Evolutionary conservation across 768 basidiomycete genomes (phyloP).

Genomic region (Lactifluus volemus): DNA sequence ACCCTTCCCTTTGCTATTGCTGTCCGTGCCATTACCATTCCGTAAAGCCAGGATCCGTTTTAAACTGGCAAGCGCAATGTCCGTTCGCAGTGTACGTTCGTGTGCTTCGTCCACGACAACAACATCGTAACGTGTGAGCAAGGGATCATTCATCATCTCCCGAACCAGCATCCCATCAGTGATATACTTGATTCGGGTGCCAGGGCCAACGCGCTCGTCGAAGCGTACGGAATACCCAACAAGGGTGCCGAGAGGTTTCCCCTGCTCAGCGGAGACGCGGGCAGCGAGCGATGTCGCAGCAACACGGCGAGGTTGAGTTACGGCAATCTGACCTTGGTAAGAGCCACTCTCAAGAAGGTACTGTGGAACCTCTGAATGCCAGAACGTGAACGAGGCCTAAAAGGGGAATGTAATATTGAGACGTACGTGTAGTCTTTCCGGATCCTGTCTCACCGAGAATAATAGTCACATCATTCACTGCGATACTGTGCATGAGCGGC

Average conservation of each 20-base stretch:
- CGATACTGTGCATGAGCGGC: constrained; percentile 63
- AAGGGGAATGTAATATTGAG: background rate
- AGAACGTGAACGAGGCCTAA: background rate
- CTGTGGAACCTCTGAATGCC: constrained; percentile 80
- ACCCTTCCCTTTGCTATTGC: constrained; percentile 38
- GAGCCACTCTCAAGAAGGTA: constrained; percentile 83
- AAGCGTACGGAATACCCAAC: constrained; percentile 97
- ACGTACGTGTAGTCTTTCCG: constrained; percentile 96
- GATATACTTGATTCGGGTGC: constrained; percentile 89
- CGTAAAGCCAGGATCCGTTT: constrained; percentile 70
- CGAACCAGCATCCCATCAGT: constrained; percentile 98
- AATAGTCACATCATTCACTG: constrained; percentile 74
- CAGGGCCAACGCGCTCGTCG: constrained; percentile 63
- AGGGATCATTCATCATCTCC: constrained; percentile 74
- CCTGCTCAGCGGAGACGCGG: constrained; percentile 83
- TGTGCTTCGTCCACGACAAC: constrained; percentile 96
- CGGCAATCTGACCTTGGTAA: constrained; percentile 68
- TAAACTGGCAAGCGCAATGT: constrained; percentile 83
- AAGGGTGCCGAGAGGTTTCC: constrained; percentile 55
- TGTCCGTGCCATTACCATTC: constrained; percentile 37
- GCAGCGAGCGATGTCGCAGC: constrained; percentile 92
- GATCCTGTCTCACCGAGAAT: constrained; percentile 96
- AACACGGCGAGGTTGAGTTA: constrained; percentile 92
- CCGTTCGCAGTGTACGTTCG: constrained; percentile 90
- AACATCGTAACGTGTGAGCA: constrained; percentile 75